Evolutionary conservation across 2,329 filamentous ascomycete species (phyloP), one percentile per base, ranked within the genome.

Genomic region (Colletotrichum lentis): DNA sequence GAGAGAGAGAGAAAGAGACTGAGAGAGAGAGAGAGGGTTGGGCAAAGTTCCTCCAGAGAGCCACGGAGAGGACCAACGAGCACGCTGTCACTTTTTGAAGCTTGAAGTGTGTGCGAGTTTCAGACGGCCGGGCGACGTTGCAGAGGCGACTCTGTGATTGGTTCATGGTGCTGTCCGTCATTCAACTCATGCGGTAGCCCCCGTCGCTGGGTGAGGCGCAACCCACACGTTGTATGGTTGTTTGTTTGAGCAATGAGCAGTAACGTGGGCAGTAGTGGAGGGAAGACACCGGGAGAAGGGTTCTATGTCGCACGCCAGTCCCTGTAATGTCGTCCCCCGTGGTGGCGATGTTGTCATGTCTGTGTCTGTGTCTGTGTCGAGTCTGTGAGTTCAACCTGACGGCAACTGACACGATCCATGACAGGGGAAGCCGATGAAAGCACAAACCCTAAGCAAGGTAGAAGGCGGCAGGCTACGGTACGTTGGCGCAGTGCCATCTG

Each of bases 51-150:
- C 16, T 27, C 12, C 12, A 22, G 16, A 2, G 35, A 41, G 46
- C 46, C 57, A 41, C 10, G 3, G 35, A 27, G 35, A 27, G 8
- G 10, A n/a, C 27, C 16, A 5, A 50, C 20, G 43, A 27, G 35
- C 46, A 41, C 16, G 57, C 31, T 61, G 58, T 62, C 58, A 44
- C 37, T 44, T 20, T 47, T 16, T 16, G 5, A 54, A 31, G 37
- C 22, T 44, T 27, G 27, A 31, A 20, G 22, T 22, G 58, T 62
- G 20, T 66, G 58, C 16, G 50, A 20, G 66, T 69, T 69, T 66
- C 66, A 69, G 62, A 69, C 56, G 62, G 62, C 27, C 12, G 37
- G 39, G 20, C n/a, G 56, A 66, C 62, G 50, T 69, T 47, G 55
- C 55, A 41, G 20, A 39, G 6, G 20, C 35, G 37, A 2, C 16